Evolutionary conservation across 73 alveolate species (phyloP).

Genomic region (Stentor roeselii): DNA sequence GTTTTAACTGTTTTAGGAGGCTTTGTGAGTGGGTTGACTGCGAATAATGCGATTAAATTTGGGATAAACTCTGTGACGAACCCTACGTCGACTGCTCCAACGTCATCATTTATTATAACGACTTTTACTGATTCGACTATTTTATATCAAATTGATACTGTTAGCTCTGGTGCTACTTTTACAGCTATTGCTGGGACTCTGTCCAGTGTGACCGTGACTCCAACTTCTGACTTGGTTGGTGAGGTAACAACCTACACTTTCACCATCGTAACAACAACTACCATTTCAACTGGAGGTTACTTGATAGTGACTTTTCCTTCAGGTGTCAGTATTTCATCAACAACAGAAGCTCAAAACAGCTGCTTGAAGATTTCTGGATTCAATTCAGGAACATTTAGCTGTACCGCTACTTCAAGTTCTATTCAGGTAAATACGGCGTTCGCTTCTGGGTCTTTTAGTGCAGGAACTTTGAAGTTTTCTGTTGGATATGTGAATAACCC

Average conservation of each 20-base stretch:
- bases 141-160: neutral
- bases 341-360: neutral
- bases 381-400: neutral
- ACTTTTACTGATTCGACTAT: neutral
- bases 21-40: constrained; percentile 39
- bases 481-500: neutral
- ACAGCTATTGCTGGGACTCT: constrained; percentile 1
- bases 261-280: neutral
- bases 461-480: constrained; percentile 5
- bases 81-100: neutral
- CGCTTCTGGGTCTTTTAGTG: neutral
- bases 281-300: neutral
- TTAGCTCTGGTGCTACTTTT: neutral
- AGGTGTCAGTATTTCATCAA: neutral
- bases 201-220: neutral
- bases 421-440: neutral
- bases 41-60: constrained; percentile 2
- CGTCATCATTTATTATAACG: neutral
- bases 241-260: neutral
- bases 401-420: neutral
- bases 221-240: neutral
- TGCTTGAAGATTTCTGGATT: neutral
- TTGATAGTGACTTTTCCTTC: neutral
- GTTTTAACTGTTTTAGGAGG: constrained; percentile 32
- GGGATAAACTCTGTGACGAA: neutral